Conservation (phyloP, 2,329 filamentous ascomycete genomes). For the Lasiodiplodia theobromae region DNA sequence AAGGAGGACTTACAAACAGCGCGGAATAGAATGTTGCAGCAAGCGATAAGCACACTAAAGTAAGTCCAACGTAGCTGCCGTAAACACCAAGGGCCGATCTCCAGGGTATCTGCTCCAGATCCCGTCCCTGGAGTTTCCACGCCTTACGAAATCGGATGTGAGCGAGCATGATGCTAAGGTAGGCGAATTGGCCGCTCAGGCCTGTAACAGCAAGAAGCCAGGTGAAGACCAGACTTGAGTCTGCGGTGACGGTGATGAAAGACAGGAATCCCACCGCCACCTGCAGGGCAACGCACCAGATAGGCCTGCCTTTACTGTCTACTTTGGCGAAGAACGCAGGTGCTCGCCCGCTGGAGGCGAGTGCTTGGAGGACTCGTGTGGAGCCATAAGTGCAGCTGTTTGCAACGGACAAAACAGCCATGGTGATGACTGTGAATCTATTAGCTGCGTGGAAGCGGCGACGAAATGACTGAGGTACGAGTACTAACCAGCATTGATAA, state of each 20-base stretch:
- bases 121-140: conserved; percentile 66
- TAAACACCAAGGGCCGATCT: conserved; percentile 74
- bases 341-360: conserved; percentile 74
- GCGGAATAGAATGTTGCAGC: conserved; percentile 5
- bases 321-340: conserved; percentile 64
- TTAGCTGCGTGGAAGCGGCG: neutral
- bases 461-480: too few species aligned
- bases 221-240: conserved; percentile 57
- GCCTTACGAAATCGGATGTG: conserved; percentile 69
- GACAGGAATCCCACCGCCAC: conserved; percentile 62
- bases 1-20: conserved; percentile 2
- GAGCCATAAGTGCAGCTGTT: conserved; percentile 90
- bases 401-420: conserved; percentile 84
- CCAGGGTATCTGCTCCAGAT: conserved; percentile 78
- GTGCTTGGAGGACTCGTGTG: conserved; percentile 82
- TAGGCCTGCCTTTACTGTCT: conserved; percentile 64
- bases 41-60: neutral
- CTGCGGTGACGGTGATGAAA: conserved; percentile 60
- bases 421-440: conserved; percentile 70
- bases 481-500: conserved; percentile 64
- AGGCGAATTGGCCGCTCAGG: conserved; percentile 75
- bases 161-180: conserved; percentile 69
- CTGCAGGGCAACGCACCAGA: conserved; percentile 59
- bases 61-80: conserved; percentile 77
- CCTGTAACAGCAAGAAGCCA: conserved; percentile 74